Base-by-base conservation (phyloP, 345 rosid species). In the Sonneratia caseolaris region DNA sequence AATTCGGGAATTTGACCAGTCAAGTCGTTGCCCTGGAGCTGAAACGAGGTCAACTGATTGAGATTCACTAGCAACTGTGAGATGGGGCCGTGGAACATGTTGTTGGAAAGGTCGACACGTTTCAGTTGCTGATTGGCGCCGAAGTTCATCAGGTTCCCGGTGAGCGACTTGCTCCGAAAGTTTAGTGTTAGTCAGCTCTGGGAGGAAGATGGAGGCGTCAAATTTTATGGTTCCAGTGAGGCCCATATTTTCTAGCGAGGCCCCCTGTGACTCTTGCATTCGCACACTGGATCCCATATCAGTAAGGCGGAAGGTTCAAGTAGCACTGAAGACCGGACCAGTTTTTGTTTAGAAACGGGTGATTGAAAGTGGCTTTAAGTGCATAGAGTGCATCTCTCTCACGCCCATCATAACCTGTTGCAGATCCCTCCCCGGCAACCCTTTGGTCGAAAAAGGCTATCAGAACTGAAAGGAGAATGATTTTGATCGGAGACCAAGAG, bases 301-400 rank as follows among this genome's bases (percentile, higher is more conserved):
- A 84, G 48, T 19, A 69, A 2, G 85, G 32, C 19, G 71, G 81
- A 32, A 43, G 10, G 19, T 73, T 38, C 7, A 21, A 6, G 37
- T 72, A 73, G 79, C 85, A 87, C 0, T 55, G 86, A 55, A 78
- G 68, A 53, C 87, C 85, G 19, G 69, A 79, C 89, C 91, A 87
- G 72, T 85, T 82, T n/a, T 15, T 15, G 32, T 79, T 78, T 2
- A 83, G 66, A 68, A 81, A 79, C 9, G 84, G 66, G 76, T 78
- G 59, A 49, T 80, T 78, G 64, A 85, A 83, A 38, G 3, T 73
- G 64, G 68, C 64, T 75, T 80, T 83, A 16, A 85, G 84, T 43
- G 79, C 81, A 22, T 53, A 68, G 21, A 87, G 79, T 9, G 85
- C 85, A 5, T 72, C 56, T 43, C 64, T 71, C 72, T 85, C 91